Evolutionary conservation across 2,329 filamentous ascomycete genomes (phyloP), one percentile per base, ranked within the genome.

Genomic region (Lecanicillium sp.): DNA sequence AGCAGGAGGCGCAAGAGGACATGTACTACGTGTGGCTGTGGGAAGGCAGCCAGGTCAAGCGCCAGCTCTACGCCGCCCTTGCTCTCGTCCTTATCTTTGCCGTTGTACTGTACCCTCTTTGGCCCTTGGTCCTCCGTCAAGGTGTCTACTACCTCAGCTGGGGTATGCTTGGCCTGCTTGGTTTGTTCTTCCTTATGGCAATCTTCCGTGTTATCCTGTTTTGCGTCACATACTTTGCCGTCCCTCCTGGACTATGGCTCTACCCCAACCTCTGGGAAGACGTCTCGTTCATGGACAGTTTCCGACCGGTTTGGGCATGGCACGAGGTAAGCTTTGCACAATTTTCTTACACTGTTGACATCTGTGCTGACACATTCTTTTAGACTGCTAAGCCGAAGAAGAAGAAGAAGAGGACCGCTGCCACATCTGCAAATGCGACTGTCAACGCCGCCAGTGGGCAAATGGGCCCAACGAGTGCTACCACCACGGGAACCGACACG

Each of bases 261-360:
- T 98, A 90, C 65, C 92, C 92, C 35, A 98, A 98, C 57, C 68
- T 98, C 15, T 98, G 95, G 69, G 92, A 98, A 60, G 92, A 98
- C 57, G 92, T 98, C 19, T 94, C 90, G 7, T 96, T 98, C 67
- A 83, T 98, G 62, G 92, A 98, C 59, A 94, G 85, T 54, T 98
- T 98, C 74, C 83, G 83, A 56, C 92, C 92, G 15, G 65, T 95
- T 5, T 98, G 92, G 90, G 92, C 87, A 43, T 98, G 92, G 92
- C 92, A 98, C 61, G 89, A 95, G 77, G 87, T 94, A 57, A 62
- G 75, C 62, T 41, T 41, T 17, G 12, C 33, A 17, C 5, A 29
- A 9, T 5, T 11, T 12, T 9, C 15, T 17, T 19, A 19, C 4
- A 28, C 14, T 4, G 9, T 38, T 13, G 19, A 16, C 34, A 3